Conservation (phyloP, 495 filamentous ascomycete species). For the Penicillium subrubescens region DNA sequence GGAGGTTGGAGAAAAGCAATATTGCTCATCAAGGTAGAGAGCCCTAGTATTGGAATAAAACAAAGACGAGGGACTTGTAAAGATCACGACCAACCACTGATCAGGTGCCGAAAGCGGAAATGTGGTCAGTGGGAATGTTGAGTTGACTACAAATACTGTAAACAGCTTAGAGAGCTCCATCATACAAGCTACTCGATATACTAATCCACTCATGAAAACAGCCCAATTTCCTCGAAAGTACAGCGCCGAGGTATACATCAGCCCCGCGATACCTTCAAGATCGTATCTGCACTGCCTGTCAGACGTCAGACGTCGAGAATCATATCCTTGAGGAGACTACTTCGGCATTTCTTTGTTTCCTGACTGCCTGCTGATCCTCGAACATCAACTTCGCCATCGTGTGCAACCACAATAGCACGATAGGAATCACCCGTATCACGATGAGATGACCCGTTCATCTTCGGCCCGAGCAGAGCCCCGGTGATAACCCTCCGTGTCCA, state of each 20-base stretch:
- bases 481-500: conserved; percentile 1
- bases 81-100: background rate
- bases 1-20: background rate
- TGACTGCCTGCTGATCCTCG: background rate
- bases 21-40: background rate
- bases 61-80: background rate
- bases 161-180: background rate
- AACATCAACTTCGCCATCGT: background rate
- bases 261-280: background rate
- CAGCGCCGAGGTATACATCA: background rate
- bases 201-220: conserved; percentile 4
- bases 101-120: conserved; percentile 20
- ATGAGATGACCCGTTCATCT: background rate
- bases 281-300: background rate
- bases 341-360: background rate
- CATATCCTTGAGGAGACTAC: background rate
- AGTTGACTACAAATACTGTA: conserved; percentile 3
- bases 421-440: background rate
- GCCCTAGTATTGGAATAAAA: background rate
- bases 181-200: background rate
- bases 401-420: background rate
- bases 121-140: conserved; percentile 6
- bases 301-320: background rate
- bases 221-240: background rate
- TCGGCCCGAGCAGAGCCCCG: background rate